Percentiles rank a stretch among this genome's conserved stretches.
phyloP scores from a whole-genome alignment of 768 basidiomycete species.

The Gloeopeniophorella convolvens region DNA sequence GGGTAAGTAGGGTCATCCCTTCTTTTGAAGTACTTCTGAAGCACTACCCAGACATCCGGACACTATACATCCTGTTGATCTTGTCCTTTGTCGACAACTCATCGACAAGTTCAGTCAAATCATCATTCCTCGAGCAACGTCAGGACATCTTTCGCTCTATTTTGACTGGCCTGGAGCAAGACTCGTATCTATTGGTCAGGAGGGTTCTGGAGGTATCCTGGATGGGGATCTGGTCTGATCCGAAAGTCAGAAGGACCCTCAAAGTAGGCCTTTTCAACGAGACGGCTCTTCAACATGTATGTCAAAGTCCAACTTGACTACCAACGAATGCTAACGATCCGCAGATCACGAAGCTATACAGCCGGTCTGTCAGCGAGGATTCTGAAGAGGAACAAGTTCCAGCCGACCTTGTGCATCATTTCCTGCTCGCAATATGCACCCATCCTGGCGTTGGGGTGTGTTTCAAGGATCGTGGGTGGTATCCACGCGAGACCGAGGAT shows the following conservation, averaged over 20 bases:
- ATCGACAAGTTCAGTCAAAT: conserved; percentile 47
- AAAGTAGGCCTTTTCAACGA: conserved; percentile 73
- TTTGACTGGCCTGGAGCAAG: conserved; percentile 68
- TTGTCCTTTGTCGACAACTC: conserved; percentile 60
- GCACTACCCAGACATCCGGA: conserved; percentile 60
- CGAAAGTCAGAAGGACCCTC: conserved; percentile 59
- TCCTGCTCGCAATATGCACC: conserved; percentile 77
- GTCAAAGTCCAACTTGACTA: conserved; percentile 14
- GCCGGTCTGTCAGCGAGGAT: conserved; percentile 45
- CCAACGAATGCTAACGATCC: background rate
- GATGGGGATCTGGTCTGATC: conserved; percentile 71
- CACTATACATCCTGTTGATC: conserved; percentile 64
- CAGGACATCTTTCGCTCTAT: conserved; percentile 55
- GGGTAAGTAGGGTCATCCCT: conserved; percentile 36
- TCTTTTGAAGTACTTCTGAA: conserved; percentile 6
- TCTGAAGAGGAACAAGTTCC: conserved; percentile 48
- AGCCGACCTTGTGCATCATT: conserved; percentile 81
- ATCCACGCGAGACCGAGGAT: conserved; percentile 56
- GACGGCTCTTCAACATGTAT: conserved; percentile 54
- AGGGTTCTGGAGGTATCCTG: conserved; percentile 67
- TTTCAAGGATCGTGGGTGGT: conserved; percentile 89
- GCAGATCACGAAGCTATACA: conserved; percentile 72
- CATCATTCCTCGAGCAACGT: conserved; percentile 63
- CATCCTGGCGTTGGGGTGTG: conserved; percentile 80
- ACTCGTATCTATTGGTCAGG: conserved; percentile 55